Evolutionary conservation across 108 stramenopile species (phyloP).

Genomic region (Ochromonas danica): DNA sequence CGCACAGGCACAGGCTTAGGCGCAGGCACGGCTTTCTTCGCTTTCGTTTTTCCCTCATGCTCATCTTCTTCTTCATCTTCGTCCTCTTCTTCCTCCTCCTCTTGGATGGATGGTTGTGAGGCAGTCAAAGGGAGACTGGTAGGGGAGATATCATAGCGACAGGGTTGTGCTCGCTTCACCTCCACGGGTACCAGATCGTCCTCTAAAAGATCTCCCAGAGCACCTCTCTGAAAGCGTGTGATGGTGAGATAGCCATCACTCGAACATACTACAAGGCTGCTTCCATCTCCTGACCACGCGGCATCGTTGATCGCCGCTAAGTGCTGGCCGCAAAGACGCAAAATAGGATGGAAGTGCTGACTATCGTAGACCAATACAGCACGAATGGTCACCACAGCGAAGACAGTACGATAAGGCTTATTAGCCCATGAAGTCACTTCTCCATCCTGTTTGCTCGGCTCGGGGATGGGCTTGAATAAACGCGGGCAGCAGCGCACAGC

Average conservation of each 20-base stretch:
- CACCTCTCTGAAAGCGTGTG: constrained; percentile 44
- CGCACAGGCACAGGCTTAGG: no score
- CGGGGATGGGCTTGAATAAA: constrained; percentile 38
- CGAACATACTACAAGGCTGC: constrained; percentile 50
- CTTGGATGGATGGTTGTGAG: constrained; percentile 37
- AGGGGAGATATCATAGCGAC: no score
- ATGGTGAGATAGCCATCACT: constrained; percentile 57
- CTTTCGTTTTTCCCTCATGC: neutral
- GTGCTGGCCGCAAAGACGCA: constrained; percentile 47
- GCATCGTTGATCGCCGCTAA: constrained; percentile 58
- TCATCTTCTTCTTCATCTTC: constrained; percentile 19
- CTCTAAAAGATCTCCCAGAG: no score
- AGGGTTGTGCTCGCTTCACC: constrained; percentile 41
- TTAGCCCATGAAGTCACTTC: constrained; percentile 39
- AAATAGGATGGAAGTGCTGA: constrained; percentile 53
- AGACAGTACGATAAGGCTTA: constrained; percentile 51
- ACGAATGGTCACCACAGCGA: constrained; percentile 56
- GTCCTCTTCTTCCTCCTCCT: constrained; percentile 6
- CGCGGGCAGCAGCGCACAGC: constrained; percentile 57
- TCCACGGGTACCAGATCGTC: no score
- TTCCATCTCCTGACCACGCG: constrained; percentile 46
- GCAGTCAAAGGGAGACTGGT: no score
- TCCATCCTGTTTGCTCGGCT: neutral
- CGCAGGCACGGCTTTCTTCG: no score
- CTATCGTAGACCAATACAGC: constrained; percentile 61